Evolutionary conservation across 139 green algal genomes (phyloP).

Genomic region (Chlorella sp.): DNA sequence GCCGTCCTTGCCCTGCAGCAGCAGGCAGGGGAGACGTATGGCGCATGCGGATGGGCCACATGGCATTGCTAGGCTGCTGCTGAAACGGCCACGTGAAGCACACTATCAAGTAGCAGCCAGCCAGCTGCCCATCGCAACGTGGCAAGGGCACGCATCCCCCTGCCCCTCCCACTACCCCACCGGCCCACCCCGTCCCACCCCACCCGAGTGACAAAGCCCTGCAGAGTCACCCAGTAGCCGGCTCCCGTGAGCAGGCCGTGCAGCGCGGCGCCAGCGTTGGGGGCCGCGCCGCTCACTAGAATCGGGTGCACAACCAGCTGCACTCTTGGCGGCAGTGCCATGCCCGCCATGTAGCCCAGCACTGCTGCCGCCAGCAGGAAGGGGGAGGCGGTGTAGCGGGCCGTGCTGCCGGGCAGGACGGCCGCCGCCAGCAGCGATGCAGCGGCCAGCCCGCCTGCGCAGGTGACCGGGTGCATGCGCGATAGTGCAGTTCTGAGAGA

Average conservation of each 20-base stretch:
- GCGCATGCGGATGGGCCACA: too few relatives aligned
- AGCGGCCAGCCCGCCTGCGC: background rate
- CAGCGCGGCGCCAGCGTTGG: slow-evolving; percentile 58
- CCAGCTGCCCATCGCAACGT: too few relatives aligned
- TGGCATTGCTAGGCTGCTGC: too few relatives aligned
- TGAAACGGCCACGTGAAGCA: too few relatives aligned
- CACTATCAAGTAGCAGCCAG: too few relatives aligned
- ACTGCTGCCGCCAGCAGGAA: slow-evolving; percentile 68
- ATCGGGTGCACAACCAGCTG: slow-evolving; percentile 74
- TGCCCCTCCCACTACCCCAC: too few relatives aligned
- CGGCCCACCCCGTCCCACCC: too few relatives aligned
- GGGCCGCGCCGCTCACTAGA: slow-evolving; percentile 59
- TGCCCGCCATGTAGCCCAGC: slow-evolving; percentile 67
- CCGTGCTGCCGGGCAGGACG: background rate
- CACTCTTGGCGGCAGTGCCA: slow-evolving; percentile 29
- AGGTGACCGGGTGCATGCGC: too few relatives aligned
- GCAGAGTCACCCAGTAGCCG: slow-evolving; percentile 53
- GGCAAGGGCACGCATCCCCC: too few relatives aligned
- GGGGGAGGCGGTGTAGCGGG: slow-evolving; percentile 46
- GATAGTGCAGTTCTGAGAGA: too few relatives aligned
- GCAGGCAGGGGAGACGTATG: too few relatives aligned
- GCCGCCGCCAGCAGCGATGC: background rate
- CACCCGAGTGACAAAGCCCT: slow-evolving; percentile 68
- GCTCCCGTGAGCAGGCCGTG: slow-evolving; percentile 55
- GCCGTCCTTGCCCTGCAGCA: background rate